Conservation (phyloP, 176 grass and related monocot genomes). For the Eragrostis nindensis region DNA sequence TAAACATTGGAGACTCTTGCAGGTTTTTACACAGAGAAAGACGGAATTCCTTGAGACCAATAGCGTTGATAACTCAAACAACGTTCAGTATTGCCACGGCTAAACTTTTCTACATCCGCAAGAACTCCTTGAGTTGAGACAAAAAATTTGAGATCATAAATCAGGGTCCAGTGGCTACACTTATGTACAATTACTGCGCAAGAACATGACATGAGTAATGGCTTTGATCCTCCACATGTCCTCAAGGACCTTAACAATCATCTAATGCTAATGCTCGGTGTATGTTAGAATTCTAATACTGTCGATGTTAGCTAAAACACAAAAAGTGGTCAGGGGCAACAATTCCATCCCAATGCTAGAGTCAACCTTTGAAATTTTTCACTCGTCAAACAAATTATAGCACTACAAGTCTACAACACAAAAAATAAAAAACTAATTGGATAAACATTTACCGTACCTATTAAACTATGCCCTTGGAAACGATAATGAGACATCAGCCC, state of each 20-base stretch:
- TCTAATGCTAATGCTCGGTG: not conserved
- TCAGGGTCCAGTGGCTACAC: too few species aligned
- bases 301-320: not conserved
- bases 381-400: not conserved
- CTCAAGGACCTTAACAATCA: not conserved
- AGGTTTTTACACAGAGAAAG: not conserved
- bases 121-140: not conserved
- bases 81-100: not conserved
- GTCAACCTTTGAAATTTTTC: not conserved
- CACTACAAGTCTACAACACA: not conserved
- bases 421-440: not conserved
- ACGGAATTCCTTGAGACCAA: not conserved
- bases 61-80: not conserved
- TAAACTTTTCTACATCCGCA: not conserved
- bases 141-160: too few species aligned
- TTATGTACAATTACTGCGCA: not conserved
- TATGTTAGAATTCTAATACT: not conserved
- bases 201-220: not conserved
- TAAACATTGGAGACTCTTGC: not conserved
- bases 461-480: not conserved
- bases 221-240: not conserved
- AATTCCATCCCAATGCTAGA: not conserved
- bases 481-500: not conserved
- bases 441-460: not conserved
- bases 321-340: not conserved